Evolutionary conservation across 148 eudicot species (phyloP), one percentile per base, ranked within the genome.

Genomic region (Persicaria tinctoria): DNA sequence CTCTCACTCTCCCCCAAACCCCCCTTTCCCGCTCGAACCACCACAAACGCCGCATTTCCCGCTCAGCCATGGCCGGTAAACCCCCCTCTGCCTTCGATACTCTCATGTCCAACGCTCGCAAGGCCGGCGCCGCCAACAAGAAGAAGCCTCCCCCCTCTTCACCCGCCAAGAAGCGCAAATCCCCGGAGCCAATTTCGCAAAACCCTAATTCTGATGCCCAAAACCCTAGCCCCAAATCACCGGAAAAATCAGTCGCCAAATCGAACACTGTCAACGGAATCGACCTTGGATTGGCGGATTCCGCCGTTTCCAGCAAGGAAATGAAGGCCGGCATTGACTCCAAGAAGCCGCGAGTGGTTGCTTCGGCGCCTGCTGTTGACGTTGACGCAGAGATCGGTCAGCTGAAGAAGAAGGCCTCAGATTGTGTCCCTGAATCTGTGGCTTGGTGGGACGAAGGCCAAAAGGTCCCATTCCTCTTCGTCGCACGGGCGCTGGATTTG

Each of bases 371-470:
- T 56, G 44, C 49, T 18, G 76, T 86, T 46, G 85, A 72, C 73
- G 85, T 86, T 44, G 98, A 92, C 53, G 89, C 85, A 6, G 86
- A 86, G 60, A 48, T 86, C 49, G 76, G 14, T 11, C 79, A 83
- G 66, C 76, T 95, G 88, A 92, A 82, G 91, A 92, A 78, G 63
- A 92, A 89, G 50, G 86, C 93, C 8, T 77, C 82, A 0, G 77
- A 71, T 78, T 95, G 87, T 32, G 86, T 89, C 48, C 92, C 90
- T 2, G 83, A 86, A 63, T 76, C 51, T 77, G 92, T 92, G 16
- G 92, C 81, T 13, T 95, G 89, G 83, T 92, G 99, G 97, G 82
- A 85, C 60, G 83, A 83, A 23, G 92, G 91, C 6, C 87, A 92
- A 53, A 86, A 77, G 54, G 91, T 92, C 74, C 97, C 99, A 3